A percentile compares a stretch with the other conserved stretches of the same genome.
These are phyloP conservation scores for Immersiporthe knoxdaviesiana DNA, from an alignment of 2,329 filamentous ascomycete genomes.

Conservation along the genomic window DNA sequence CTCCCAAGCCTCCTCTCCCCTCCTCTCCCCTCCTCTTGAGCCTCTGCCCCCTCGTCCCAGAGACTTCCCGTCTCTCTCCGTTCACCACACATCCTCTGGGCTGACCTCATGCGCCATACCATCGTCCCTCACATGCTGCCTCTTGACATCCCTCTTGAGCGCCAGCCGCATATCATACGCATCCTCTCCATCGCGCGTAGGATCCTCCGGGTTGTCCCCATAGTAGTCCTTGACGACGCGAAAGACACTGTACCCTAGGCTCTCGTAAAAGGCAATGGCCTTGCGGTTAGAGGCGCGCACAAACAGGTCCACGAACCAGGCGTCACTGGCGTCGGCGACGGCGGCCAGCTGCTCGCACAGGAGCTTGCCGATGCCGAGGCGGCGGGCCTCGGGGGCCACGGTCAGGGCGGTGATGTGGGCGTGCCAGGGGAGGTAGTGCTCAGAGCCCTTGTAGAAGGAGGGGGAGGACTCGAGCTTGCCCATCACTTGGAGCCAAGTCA, in stretches of 20 bases:
- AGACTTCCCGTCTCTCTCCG: not conserved
- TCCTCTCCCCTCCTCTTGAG: not conserved
- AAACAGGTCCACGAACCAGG: slow-evolving; percentile 96
- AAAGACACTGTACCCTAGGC: slow-evolving; percentile 90
- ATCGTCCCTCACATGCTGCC: slow-evolving; percentile 76
- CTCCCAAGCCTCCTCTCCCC: too few relatives aligned
- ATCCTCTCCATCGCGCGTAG: slow-evolving; percentile 72
- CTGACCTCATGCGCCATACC: slow-evolving; percentile 79
- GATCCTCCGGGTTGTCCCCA: slow-evolving; percentile 74
- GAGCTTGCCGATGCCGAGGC: slow-evolving; percentile 83
- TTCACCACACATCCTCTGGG: slow-evolving; percentile 84
- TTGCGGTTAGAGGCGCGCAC: slow-evolving; percentile 86
- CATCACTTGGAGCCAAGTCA: slow-evolving; percentile 68
- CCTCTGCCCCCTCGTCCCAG: not conserved
- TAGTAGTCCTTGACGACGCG: slow-evolving; percentile 91
- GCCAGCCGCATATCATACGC: slow-evolving; percentile 97
- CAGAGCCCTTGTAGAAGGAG: slow-evolving; percentile 71
- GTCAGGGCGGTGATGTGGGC: slow-evolving; percentile 96
- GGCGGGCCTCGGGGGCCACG: slow-evolving; percentile 82
- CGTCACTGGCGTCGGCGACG: slow-evolving; percentile 78
- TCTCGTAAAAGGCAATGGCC: slow-evolving; percentile 86
- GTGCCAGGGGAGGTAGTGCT: slow-evolving; percentile 98
- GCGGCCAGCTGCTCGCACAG: slow-evolving; percentile 80
- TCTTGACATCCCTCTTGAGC: slow-evolving; percentile 76
- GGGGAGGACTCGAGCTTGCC: slow-evolving; percentile 93